Conservation (phyloP, 352 stramenopile species). For the Globisporangium camurandrum region DNA sequence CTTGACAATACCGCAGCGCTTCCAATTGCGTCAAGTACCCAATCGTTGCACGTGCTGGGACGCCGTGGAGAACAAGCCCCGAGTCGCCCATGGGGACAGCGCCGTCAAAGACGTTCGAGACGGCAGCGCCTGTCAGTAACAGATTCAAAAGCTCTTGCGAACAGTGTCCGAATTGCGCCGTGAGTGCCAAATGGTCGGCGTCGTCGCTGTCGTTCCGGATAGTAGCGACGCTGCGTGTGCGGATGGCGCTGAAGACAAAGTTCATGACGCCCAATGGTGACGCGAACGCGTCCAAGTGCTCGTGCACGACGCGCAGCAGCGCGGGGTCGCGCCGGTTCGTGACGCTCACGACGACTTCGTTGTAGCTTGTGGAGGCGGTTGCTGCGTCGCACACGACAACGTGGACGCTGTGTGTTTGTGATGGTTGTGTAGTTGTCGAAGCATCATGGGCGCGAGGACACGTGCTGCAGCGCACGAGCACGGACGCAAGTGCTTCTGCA, state of each 20-base stretch:
- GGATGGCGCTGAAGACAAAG: conserved; percentile 64
- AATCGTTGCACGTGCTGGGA: conserved; percentile 40
- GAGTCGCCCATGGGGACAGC: conserved; percentile 66
- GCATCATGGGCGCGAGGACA: conserved; percentile 1
- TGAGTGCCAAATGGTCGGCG: conserved; percentile 35
- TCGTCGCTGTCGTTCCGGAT: conserved; percentile 77
- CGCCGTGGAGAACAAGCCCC: conserved; percentile 59
- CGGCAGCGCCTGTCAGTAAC: conserved; percentile 64
- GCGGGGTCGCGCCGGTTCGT: conserved; percentile 4
- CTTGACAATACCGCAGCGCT: conserved; percentile 85
- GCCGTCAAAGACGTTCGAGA: conserved; percentile 84
- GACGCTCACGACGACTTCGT: conserved; percentile 5
- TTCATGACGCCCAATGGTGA: conserved; percentile 49
- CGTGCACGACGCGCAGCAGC: conserved; percentile 8
- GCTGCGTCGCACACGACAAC: conserved; percentile 14
- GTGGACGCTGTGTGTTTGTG: not conserved
- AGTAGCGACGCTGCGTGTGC: conserved; percentile 34
- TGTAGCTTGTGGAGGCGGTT: conserved; percentile 4
- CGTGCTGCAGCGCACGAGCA: conserved; percentile 25
- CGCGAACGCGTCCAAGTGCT: conserved; percentile 20
- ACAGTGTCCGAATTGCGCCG: conserved; percentile 72
- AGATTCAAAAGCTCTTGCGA: conserved; percentile 85
- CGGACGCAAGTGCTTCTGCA: conserved; percentile 19
- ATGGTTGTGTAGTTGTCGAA: not conserved
- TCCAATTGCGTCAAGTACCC: conserved; percentile 90